Evolutionary conservation across 805 yeast genomes (phyloP).

Genomic region (Candida tallmaniae): DNA sequence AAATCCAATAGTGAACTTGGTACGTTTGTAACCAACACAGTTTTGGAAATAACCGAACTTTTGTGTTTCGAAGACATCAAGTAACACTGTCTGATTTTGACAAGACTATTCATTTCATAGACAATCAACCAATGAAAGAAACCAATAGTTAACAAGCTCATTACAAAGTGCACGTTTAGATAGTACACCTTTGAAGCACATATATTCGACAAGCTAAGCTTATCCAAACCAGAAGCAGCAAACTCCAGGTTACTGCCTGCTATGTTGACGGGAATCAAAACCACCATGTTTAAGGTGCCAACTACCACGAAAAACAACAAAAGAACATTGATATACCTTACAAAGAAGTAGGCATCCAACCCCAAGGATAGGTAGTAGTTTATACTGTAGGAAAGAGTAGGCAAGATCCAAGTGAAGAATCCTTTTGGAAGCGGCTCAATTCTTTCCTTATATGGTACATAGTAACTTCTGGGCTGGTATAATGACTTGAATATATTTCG

Average conservation of each 20-base stretch:
- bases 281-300: constrained; percentile 51
- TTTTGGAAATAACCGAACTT: constrained; percentile 21
- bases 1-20: constrained; percentile 30
- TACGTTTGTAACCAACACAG: constrained; percentile 43
- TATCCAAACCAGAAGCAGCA: constrained; percentile 53
- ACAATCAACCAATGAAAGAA: constrained; percentile 54
- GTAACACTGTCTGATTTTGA: constrained; percentile 44
- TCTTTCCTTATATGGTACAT: constrained; percentile 37
- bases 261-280: constrained; percentile 62
- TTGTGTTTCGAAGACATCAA: constrained; percentile 25
- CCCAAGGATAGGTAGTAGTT: constrained; percentile 51
- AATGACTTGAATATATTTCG: constrained; percentile 31
- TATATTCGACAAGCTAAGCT: constrained; percentile 66
- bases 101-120: constrained; percentile 51
- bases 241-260: constrained; percentile 29
- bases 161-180: constrained; percentile 58
- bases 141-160: constrained; percentile 50
- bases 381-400: constrained; percentile 36
- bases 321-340: constrained; percentile 55
- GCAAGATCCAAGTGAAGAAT: constrained; percentile 53
- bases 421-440: constrained; percentile 37
- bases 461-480: constrained; percentile 53
- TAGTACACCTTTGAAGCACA: constrained; percentile 46
- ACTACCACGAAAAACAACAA: constrained; percentile 47
- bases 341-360: constrained; percentile 69